These are phyloP conservation scores for Chamaecrista fasciculata DNA, from an alignment of 306 rosid species.

Conservation along the genomic window DNA sequence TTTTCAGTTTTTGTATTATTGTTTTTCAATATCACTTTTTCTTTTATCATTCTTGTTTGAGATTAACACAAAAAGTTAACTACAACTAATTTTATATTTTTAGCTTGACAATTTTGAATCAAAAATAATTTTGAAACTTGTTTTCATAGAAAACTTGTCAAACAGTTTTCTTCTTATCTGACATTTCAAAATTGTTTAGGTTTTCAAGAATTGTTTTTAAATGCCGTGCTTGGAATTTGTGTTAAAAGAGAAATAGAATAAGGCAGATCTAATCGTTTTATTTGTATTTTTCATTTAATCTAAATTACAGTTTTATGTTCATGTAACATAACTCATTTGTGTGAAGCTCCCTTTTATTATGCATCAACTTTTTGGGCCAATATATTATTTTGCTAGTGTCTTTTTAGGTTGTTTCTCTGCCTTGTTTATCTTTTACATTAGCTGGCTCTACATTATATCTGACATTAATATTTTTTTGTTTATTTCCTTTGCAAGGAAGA, in stretches of 20 bases:
- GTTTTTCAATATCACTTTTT: neutral
- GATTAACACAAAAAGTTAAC: neutral
- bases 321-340: neutral
- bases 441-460: neutral
- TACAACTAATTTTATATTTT: neutral
- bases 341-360: slow-evolving; percentile 19
- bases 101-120: neutral
- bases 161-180: too few relatives aligned
- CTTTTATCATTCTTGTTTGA: neutral
- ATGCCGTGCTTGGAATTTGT: neutral
- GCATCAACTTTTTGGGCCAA: neutral
- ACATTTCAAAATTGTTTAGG: neutral
- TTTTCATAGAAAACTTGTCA: neutral
- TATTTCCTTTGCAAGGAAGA: slow-evolving; percentile 47
- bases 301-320: neutral
- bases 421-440: slow-evolving; percentile 11
- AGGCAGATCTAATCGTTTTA: neutral
- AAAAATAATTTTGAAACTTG: neutral
- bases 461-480: slow-evolving; percentile 28
- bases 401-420: slow-evolving; percentile 17
- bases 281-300: slow-evolving; percentile 1
- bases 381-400: neutral
- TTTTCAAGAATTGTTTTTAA: neutral
- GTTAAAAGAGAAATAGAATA: neutral
- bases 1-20: neutral